These are phyloP conservation scores for Neoboletus subvelutipes DNA, from an alignment of 768 basidiomycete genomes.

Conservation along the genomic window DNA sequence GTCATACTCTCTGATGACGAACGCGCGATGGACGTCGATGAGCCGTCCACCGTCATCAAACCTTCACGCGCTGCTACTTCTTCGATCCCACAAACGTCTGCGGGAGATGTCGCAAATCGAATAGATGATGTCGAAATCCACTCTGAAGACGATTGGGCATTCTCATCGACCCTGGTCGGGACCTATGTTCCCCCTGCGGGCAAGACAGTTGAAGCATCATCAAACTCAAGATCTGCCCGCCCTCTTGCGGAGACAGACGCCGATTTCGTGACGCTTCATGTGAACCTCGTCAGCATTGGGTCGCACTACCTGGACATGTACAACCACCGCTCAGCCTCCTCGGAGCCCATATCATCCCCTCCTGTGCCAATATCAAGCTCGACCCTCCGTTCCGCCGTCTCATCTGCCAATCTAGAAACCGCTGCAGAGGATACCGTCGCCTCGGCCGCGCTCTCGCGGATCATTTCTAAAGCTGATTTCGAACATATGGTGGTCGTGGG, in stretches of 20 bases:
- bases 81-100: background rate
- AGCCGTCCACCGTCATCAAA: conserved; percentile 19
- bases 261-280: conserved; percentile 17
- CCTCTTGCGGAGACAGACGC: background rate
- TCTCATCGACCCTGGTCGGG: conserved; percentile 29
- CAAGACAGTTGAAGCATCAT: conserved; percentile 9
- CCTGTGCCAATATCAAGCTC: conserved; percentile 1
- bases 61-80: background rate
- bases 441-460: conserved; percentile 69
- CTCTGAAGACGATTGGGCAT: conserved; percentile 21
- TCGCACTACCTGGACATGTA: conserved; percentile 23
- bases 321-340: background rate
- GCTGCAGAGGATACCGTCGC: conserved; percentile 56
- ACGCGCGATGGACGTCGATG: conserved; percentile 27
- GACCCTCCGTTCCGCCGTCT: conserved; percentile 25
- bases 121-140: background rate
- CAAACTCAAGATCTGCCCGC: background rate
- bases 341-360: background rate
- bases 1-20: conserved; percentile 27
- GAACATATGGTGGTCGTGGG: conserved; percentile 79
- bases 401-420: conserved; percentile 31
- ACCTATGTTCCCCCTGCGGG: conserved; percentile 13
- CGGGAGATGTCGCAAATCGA: background rate
- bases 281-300: conserved; percentile 23
- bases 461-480: conserved; percentile 89